phyloP scores from a whole-genome alignment of 2,329 filamentous ascomycete genomes.

The Fusarium sp. region DNA sequence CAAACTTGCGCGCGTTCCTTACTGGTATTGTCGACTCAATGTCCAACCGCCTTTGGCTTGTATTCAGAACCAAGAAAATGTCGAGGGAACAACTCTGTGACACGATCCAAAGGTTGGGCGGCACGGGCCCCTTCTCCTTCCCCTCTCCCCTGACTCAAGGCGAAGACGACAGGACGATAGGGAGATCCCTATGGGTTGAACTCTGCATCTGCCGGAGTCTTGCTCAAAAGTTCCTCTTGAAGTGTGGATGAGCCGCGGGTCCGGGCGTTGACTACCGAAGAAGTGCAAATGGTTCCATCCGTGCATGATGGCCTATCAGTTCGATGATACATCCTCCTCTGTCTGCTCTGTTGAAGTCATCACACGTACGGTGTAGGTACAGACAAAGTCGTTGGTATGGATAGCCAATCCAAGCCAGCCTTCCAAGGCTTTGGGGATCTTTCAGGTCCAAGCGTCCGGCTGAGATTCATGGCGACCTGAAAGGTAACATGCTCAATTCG shows the following conservation, averaged over 20 bases:
- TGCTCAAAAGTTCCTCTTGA: constrained; percentile 28
- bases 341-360: not conserved
- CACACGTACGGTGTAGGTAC: constrained; percentile 24
- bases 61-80: not conserved
- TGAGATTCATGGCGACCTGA: constrained; percentile 20
- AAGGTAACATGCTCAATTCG: constrained; percentile 24
- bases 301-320: constrained; percentile 8
- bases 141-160: constrained; percentile 26
- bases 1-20: constrained; percentile 1
- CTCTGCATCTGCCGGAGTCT: constrained; percentile 31
- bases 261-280: constrained; percentile 28
- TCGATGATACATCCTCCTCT: not conserved
- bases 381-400: not conserved
- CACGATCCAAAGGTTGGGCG: not conserved
- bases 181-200: constrained; percentile 22
- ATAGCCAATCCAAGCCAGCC: not conserved
- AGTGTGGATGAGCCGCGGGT: constrained; percentile 25
- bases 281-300: constrained; percentile 8
- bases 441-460: constrained; percentile 20
- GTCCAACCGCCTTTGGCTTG: constrained; percentile 6
- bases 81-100: constrained; percentile 14
- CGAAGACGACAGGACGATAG: constrained; percentile 1
- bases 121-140: constrained; percentile 14
- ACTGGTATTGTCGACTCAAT: constrained; percentile 1
- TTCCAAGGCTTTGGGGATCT: constrained; percentile 18